A percentile compares a stretch with the other conserved stretches of the same genome.
Evolutionary conservation across 805 yeast genomes (phyloP).

Genomic region (Saccharomycopsis fodiens): DNA sequence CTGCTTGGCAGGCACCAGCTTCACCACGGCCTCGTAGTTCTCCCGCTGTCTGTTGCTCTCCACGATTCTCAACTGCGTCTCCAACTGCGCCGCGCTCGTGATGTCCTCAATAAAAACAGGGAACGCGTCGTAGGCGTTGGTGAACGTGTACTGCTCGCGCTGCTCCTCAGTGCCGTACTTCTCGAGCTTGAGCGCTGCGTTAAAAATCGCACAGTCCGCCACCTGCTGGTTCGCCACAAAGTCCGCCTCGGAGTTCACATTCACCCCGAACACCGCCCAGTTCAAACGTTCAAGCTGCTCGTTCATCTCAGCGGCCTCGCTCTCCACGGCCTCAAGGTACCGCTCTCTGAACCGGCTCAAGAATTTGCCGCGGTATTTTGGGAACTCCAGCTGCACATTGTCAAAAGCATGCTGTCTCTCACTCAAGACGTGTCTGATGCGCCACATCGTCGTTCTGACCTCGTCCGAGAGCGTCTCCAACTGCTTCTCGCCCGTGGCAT

Average conservation of each 20-base stretch:
- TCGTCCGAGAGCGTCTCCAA: conserved; percentile 33
- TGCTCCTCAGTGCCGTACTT: conserved; percentile 42
- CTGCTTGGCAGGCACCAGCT: conserved; percentile 20
- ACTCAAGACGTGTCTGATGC: conserved; percentile 77
- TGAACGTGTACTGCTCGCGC: conserved; percentile 7
- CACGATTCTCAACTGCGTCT: conserved; percentile 6
- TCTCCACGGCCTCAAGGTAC: conserved; percentile 48
- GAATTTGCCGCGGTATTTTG: conserved; percentile 37
- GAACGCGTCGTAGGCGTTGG: conserved; percentile 19
- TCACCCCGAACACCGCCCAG: conserved; percentile 77
- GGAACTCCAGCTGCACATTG: conserved; percentile 44
- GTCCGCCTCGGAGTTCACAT: conserved; percentile 25
- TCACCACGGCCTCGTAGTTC: conserved; percentile 11
- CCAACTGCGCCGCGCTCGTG: conserved; percentile 5
- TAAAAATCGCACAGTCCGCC: conserved; percentile 56
- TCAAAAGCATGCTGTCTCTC: conserved; percentile 74
- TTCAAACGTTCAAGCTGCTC: conserved; percentile 74
- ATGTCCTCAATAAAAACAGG: conserved; percentile 12
- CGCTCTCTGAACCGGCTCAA: conserved; percentile 48
- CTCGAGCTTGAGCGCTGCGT: conserved; percentile 61
- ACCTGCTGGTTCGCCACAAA: conserved; percentile 42
- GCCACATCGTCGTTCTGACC: conserved; percentile 59
- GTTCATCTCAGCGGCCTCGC: conserved; percentile 51
- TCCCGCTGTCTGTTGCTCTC: conserved; percentile 7
- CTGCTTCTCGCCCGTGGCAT: conserved; percentile 25